phyloP scores from a whole-genome alignment of 2,329 filamentous ascomycete genomes.

The Calonectria pseudoturangicola region DNA sequence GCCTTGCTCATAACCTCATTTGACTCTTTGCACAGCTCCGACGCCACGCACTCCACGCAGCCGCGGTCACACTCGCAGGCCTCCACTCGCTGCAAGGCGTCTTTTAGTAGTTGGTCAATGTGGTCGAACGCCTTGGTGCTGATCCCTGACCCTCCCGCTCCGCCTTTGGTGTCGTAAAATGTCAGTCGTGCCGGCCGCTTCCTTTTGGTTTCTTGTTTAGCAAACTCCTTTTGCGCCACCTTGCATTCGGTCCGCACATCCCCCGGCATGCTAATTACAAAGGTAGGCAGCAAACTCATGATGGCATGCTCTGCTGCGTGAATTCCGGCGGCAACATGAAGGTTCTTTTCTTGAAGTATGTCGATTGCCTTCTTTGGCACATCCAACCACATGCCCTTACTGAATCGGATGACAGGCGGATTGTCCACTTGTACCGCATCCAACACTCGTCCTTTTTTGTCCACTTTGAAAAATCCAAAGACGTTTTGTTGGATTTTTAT shows the following conservation, averaged over 20 bases:
- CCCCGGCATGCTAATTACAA: constrained; percentile 91
- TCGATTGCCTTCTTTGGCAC: constrained; percentile 86
- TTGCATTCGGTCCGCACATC: constrained; percentile 98
- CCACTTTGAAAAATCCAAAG: constrained; percentile 98
- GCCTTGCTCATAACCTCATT: constrained; percentile 97
- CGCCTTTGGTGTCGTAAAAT: constrained; percentile 97
- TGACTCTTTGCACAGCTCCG: constrained; percentile 87
- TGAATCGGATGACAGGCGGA: constrained; percentile 88
- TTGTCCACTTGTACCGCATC: constrained; percentile 96
- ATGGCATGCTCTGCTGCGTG: constrained; percentile 96
- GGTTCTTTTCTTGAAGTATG: constrained; percentile 81
- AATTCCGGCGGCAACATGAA: constrained; percentile 92
- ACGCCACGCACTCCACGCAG: constrained; percentile 92
- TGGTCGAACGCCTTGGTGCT: constrained; percentile 96
- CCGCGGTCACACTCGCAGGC: constrained; percentile 85
- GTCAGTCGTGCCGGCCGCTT: constrained; percentile 92
- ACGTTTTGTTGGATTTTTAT: constrained; percentile 92
- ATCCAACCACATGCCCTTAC: constrained; percentile 97
- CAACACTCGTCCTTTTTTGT: constrained; percentile 87
- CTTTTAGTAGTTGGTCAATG: constrained; percentile 83
- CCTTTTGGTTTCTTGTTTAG: constrained; percentile 78
- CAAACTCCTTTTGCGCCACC: constrained; percentile 89
- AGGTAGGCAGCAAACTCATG: constrained; percentile 90
- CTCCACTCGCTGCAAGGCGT: constrained; percentile 86
- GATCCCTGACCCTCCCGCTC: constrained; percentile 87